Conservation (phyloP, 805 yeast genomes). For the Metschnikowia baotianmanensis region DNA sequence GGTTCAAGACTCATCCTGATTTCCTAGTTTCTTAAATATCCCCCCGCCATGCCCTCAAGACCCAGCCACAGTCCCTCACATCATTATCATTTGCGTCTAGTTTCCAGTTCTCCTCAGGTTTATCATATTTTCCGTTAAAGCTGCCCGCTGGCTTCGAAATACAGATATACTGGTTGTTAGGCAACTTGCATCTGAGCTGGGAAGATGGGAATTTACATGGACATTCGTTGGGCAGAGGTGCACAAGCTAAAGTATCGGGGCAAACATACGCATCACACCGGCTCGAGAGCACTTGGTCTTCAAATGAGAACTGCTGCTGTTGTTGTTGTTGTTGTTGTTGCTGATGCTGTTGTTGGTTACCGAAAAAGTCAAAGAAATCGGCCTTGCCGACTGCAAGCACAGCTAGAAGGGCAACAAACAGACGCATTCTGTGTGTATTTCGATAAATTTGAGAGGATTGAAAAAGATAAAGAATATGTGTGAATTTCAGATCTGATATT, state of each 20-base stretch:
- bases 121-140: conserved; percentile 29
- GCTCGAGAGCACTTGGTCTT: conserved; percentile 34
- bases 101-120: conserved; percentile 45
- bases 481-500: background rate
- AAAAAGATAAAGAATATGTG: background rate
- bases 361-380: conserved; percentile 35
- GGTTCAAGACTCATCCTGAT: background rate
- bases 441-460: no score
- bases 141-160: conserved; percentile 72
- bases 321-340: conserved; percentile 10
- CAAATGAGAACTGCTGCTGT: conserved; percentile 26
- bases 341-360: conserved; percentile 14
- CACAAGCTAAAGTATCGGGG: conserved; percentile 81
- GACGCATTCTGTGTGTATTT: no score
- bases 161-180: conserved; percentile 71
- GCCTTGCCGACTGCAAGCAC: conserved; percentile 24
- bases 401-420: background rate
- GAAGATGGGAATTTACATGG: conserved; percentile 90
- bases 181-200: conserved; percentile 76
- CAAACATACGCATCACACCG: conserved; percentile 72
- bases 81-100: conserved; percentile 51
- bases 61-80: conserved; percentile 83
- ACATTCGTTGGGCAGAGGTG: conserved; percentile 62
- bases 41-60: conserved; percentile 36
- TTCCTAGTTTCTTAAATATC: background rate